Conservation (phyloP, 371 early-diverging fungal species). For the Saksenaea vasiformis region DNA sequence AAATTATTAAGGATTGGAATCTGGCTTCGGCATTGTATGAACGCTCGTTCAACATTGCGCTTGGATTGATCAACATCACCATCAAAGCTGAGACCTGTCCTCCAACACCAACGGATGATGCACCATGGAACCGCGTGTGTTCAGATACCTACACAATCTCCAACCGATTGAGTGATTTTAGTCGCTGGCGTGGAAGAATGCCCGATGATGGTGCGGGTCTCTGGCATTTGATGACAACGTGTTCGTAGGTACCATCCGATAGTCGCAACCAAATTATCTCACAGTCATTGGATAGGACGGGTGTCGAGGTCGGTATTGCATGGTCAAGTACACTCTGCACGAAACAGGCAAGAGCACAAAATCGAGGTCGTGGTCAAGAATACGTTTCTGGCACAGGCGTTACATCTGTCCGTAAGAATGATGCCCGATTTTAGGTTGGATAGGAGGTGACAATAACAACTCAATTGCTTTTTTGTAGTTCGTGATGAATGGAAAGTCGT, state of each 20-base stretch:
- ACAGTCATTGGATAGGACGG: conserved; percentile 47
- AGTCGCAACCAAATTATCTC: not conserved
- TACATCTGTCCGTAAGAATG: conserved; percentile 74
- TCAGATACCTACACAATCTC: conserved; percentile 70
- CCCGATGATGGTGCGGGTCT: conserved; percentile 80
- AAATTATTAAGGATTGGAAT: conserved; percentile 80
- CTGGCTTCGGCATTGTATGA: conserved; percentile 83
- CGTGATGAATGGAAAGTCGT: conserved; percentile 93
- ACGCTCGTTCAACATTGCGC: conserved; percentile 80
- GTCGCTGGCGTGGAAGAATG: conserved; percentile 79
- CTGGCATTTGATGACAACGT: conserved; percentile 95
- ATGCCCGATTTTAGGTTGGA: too few relatives aligned
- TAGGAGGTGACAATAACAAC: not conserved
- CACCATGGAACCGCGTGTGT: conserved; percentile 85
- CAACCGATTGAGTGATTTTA: conserved; percentile 85
- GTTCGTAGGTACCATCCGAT: conserved; percentile 53
- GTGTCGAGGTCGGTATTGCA: conserved; percentile 90
- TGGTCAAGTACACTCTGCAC: conserved; percentile 84
- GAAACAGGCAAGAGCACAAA: conserved; percentile 45
- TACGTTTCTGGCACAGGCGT: conserved; percentile 86
- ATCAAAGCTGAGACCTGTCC: conserved; percentile 70
- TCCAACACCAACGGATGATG: conserved; percentile 23
- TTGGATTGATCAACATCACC: conserved; percentile 86
- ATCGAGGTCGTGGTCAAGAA: conserved; percentile 37
- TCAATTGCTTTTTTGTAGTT: conserved; percentile 30